Conservation (phyloP, 768 basidiomycete genomes). For the Neoboletus brunneissimus region DNA sequence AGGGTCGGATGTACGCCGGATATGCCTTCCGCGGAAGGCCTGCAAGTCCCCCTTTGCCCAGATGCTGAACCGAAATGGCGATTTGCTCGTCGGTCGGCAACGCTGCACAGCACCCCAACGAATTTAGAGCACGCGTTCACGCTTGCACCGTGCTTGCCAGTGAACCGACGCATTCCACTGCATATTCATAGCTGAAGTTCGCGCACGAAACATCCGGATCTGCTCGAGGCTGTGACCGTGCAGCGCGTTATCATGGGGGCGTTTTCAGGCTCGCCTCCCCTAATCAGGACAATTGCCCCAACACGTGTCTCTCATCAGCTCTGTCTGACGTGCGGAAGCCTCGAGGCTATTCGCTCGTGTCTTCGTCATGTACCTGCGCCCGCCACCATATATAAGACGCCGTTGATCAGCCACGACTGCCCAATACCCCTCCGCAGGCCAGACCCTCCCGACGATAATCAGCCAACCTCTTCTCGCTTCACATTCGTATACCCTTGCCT, state of each 20-base stretch:
- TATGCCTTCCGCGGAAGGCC: background rate
- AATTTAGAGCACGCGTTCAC: background rate
- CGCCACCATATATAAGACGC: constrained; percentile 30
- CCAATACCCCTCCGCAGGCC: constrained; percentile 18
- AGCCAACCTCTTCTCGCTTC: constrained; percentile 2
- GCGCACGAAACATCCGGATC: constrained; percentile 1
- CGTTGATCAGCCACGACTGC: constrained; percentile 25
- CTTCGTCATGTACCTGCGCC: constrained; percentile 22
- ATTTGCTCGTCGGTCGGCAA: background rate
- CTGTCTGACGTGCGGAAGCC: constrained; percentile 25
- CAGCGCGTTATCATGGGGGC: constrained; percentile 11
- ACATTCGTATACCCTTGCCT: constrained; percentile 11
- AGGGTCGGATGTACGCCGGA: background rate
- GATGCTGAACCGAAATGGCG: background rate
- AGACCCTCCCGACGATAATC: constrained; percentile 24
- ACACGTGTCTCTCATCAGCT: constrained; percentile 24
- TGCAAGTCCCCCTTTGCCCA: constrained; percentile 3
- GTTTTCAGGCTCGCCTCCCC: constrained; percentile 6
- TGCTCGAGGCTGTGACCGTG: constrained; percentile 15
- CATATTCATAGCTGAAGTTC: constrained; percentile 1
- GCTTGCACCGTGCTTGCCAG: background rate
- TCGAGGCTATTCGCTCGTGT: constrained; percentile 32
- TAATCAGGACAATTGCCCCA: constrained; percentile 1
- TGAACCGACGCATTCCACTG: background rate
- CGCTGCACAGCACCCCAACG: background rate